Base-by-base conservation (phyloP, 2,329 filamentous ascomycete genomes). In the Colletotrichum brevisporum region DNA sequence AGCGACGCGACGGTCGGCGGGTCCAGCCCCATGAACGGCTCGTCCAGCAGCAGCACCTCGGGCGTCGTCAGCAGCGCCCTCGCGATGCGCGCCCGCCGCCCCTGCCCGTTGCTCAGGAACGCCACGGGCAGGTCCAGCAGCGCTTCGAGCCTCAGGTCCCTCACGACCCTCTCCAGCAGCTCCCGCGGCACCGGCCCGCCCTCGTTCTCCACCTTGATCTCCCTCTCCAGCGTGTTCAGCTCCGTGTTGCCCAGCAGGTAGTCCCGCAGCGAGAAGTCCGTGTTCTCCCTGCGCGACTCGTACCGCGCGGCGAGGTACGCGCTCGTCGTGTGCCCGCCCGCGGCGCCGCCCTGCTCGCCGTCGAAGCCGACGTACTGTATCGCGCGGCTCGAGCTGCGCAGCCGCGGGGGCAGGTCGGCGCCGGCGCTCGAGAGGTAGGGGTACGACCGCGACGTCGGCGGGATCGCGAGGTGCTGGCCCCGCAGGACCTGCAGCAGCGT, bases 1-100 rank as follows among this genome's bases (percentile, higher is more conserved):
- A 98, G 82, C 1, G 88, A 88, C 13, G 87, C 85, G 13, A 93
- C 88, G 0, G 94, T 97, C 6, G 91, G 91, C 15, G 95, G 96
- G 79, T 98, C 96, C 16, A 99, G 84, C 0, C 96, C 95, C 93
- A 98, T 97, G 76, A 98, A 98, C 1, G 96, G 95, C 75, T 97
- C 95, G 80, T 99, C 96, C 2, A 97, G 84, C 60, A 98, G 84
- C 70, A 99, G 77, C 12, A 97, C 86, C 78, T 97, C 92, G 0
- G 96, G 96, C 60, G 87, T 87, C 6, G 85, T 90, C 67, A 98
- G 84, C 58, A 99, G 81, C 0, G 95, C 94, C 74, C 94, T 93
- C 2, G 94, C 96, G 73, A 99, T 97, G 71, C 94, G 89, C 8
- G 95, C 93, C 63, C 96, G 85, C 71, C 95, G 86, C 6, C 93